Evolutionary conservation across 345 rosid species (phyloP).

Genomic region (Eucalyptus camaldulensis): DNA sequence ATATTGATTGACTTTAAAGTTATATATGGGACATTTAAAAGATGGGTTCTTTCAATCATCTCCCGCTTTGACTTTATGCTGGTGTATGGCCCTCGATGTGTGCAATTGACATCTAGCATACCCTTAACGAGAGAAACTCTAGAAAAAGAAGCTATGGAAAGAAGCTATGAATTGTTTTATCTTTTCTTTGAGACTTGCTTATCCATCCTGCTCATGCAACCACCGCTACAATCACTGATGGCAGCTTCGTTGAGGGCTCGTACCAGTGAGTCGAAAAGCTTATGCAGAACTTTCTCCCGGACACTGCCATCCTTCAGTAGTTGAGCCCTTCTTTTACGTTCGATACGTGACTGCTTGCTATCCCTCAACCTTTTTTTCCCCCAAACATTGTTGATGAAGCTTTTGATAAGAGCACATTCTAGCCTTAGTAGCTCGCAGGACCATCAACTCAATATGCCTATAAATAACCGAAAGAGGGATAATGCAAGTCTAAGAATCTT

Average conservation of each 20-base stretch:
- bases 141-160: fast-evolving
- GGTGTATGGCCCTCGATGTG: background rate
- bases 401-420: background rate
- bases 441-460: background rate
- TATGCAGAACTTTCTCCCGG: background rate
- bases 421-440: background rate
- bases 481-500: background rate
- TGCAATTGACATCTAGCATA: background rate
- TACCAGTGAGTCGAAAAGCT: background rate
- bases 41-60: background rate
- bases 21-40: background rate
- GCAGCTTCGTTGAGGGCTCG: background rate
- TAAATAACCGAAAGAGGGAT: background rate
- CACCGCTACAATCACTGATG: background rate
- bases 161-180: background rate
- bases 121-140: too few species aligned
- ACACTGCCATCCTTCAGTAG: background rate
- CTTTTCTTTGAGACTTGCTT: background rate
- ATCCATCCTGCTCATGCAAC: background rate
- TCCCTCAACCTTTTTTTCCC: background rate
- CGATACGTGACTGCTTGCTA: background rate
- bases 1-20: background rate
- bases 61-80: background rate
- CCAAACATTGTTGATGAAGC: background rate
- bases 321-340: background rate